Percentiles rank a stretch among this genome's conserved stretches.
Evolutionary conservation across 2,329 filamentous ascomycete species (phyloP).

Genomic region (Colletotrichum karsti): DNA sequence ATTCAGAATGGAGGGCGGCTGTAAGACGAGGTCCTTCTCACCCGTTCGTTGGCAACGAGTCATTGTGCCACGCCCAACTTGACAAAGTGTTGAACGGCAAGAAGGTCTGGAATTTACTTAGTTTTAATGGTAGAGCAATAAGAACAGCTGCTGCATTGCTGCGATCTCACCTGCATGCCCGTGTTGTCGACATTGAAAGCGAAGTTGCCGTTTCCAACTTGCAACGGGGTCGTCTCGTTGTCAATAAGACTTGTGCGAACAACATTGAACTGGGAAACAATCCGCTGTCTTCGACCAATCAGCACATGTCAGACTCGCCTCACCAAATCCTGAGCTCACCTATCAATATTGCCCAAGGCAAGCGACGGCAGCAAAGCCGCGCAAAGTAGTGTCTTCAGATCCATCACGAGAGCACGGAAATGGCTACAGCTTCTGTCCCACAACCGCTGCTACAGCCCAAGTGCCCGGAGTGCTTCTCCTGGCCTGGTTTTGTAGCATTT

Average conservation of each 20-base stretch:
- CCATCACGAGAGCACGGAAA: not conserved
- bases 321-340: too few relatives aligned
- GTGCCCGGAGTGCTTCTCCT: too few relatives aligned
- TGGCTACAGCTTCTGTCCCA: not conserved
- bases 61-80: slow-evolving; percentile 60
- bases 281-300: slow-evolving; percentile 22
- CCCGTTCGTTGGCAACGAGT: slow-evolving; percentile 45
- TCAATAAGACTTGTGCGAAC: slow-evolving; percentile 33
- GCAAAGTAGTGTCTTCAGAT: not conserved
- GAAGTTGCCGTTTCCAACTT: slow-evolving; percentile 59
- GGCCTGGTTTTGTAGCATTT: slow-evolving; percentile 15
- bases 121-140: rapidly evolving
- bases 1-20: rapidly evolving
- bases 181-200: slow-evolving; percentile 57
- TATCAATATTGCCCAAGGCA: not conserved
- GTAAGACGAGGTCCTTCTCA: not conserved
- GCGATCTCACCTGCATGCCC: slow-evolving; percentile 44
- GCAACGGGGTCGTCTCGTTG: slow-evolving; percentile 56
- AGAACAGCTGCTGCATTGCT: too few relatives aligned
- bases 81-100: slow-evolving; percentile 54
- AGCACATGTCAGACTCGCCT: too few relatives aligned
- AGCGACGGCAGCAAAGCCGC: not conserved
- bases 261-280: slow-evolving; percentile 34
- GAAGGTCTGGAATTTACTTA: slow-evolving; percentile 39
- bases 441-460: not conserved